Percentiles rank a stretch among this genome's conserved stretches.
phyloP scores from a whole-genome alignment of 768 basidiomycete species.

The Melanogaster broomeanus region DNA sequence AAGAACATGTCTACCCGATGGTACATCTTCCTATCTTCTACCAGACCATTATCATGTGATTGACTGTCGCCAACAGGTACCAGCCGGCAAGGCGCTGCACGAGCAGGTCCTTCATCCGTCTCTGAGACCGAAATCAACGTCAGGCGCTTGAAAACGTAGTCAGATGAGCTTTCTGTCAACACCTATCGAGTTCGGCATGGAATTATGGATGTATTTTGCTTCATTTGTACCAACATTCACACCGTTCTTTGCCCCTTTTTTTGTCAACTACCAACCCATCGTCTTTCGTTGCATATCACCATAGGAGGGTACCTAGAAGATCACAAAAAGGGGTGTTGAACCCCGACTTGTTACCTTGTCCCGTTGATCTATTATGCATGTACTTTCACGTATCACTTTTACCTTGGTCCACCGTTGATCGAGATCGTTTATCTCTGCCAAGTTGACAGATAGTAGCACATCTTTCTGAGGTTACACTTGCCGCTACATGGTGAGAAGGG shows the following conservation, averaged over 20 bases:
- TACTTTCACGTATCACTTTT: too few species aligned
- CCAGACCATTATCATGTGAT: neutral
- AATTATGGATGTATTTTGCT: conserved; percentile 19
- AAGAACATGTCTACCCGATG: conserved; percentile 93
- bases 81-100: conserved; percentile 93
- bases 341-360: conserved; percentile 9
- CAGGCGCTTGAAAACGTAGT: conserved; percentile 19
- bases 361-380: conserved; percentile 2
- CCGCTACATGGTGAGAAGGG: too few species aligned
- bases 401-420: too few species aligned
- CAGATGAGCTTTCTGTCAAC: neutral
- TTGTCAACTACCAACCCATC: neutral
- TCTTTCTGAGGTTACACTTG: too few species aligned
- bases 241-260: neutral
- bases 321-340: conserved; percentile 26
- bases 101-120: conserved; percentile 83
- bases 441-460: too few species aligned
- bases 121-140: conserved; percentile 34
- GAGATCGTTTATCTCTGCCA: too few species aligned
- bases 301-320: conserved; percentile 3
- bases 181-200: conserved; percentile 2
- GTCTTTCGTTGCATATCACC: conserved; percentile 5
- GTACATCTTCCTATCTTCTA: conserved; percentile 38
- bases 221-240: conserved; percentile 27
- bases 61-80: conserved; percentile 49